Percentiles rank a stretch among this genome's conserved stretches.
Evolutionary conservation across 2,329 filamentous ascomycete genomes (phyloP).

Genomic region (Fusarium palustre): DNA sequence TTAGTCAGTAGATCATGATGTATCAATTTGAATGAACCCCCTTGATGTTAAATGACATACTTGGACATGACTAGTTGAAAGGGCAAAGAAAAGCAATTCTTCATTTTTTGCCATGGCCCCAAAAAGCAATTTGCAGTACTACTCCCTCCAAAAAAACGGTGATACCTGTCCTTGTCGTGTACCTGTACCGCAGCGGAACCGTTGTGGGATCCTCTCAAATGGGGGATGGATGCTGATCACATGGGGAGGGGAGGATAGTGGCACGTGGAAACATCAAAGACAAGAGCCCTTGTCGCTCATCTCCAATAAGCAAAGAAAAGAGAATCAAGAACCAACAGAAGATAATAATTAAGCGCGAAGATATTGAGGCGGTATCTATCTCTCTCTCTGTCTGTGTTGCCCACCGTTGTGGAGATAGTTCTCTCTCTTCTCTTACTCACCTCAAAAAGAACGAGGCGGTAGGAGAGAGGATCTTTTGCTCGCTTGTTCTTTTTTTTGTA

Average conservation of each 20-base stretch:
- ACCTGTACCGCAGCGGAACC: slow-evolving; percentile 11
- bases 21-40: not conserved
- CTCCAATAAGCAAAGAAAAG: slow-evolving; percentile 29
- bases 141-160: too few relatives aligned
- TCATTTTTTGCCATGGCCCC: not conserved
- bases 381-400: not conserved
- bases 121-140: slow-evolving; percentile 6
- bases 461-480: slow-evolving; percentile 1
- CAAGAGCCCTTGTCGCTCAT: slow-evolving; percentile 28
- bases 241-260: slow-evolving; percentile 11
- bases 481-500: not conserved
- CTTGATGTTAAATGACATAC: not conserved
- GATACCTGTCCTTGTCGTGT: not conserved
- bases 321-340: not conserved
- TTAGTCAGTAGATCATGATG: not conserved
- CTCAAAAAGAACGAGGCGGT: not conserved
- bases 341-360: not conserved
- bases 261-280: slow-evolving; percentile 6
- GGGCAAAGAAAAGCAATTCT: not conserved
- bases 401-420: slow-evolving; percentile 1
- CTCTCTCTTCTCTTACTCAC: not conserved
- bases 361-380: slow-evolving; percentile 4
- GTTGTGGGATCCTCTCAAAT: slow-evolving; percentile 13
- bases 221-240: slow-evolving; percentile 34
- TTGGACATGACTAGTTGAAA: slow-evolving; percentile 13